These are phyloP conservation scores for Cyclotella choctawhatcheeana DNA, from an alignment of 108 stramenopile species.

Conservation along the genomic window DNA sequence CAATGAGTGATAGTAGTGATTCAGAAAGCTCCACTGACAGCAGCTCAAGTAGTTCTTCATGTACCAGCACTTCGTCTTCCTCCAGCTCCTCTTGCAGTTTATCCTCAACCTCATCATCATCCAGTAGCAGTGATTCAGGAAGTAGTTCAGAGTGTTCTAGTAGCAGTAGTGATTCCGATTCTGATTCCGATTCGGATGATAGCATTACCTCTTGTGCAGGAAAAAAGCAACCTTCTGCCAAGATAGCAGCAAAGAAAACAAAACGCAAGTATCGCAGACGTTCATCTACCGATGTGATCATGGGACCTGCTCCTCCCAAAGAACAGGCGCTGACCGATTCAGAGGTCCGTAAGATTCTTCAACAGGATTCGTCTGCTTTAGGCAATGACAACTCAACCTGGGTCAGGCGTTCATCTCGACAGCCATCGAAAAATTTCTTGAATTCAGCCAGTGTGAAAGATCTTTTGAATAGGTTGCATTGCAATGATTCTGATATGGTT, in stretches of 20 bases:
- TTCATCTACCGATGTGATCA: constrained; percentile 36
- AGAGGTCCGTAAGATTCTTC: constrained; percentile 47
- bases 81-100: constrained; percentile 1
- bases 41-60: constrained; percentile 5
- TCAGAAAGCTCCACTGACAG: constrained; percentile 31
- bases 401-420: constrained; percentile 84
- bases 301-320: constrained; percentile 48
- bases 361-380: constrained; percentile 41
- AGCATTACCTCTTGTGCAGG: neutral
- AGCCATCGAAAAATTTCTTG: constrained; percentile 73
- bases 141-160: neutral
- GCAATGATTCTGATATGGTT: constrained; percentile 84
- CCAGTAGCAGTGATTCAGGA: constrained; percentile 25
- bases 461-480: constrained; percentile 73
- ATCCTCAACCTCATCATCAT: neutral
- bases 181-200: constrained; percentile 46
- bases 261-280: constrained; percentile 26
- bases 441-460: constrained; percentile 61
- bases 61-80: constrained; percentile 9
- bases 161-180: constrained; percentile 41
- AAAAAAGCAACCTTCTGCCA: constrained; percentile 15
- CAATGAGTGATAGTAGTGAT: constrained; percentile 12
- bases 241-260: constrained; percentile 23
- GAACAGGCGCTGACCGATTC: constrained; percentile 38
- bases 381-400: constrained; percentile 49